Base-by-base conservation (phyloP, 2,329 filamentous ascomycete species). In the Orbilia brochopaga region DNA sequence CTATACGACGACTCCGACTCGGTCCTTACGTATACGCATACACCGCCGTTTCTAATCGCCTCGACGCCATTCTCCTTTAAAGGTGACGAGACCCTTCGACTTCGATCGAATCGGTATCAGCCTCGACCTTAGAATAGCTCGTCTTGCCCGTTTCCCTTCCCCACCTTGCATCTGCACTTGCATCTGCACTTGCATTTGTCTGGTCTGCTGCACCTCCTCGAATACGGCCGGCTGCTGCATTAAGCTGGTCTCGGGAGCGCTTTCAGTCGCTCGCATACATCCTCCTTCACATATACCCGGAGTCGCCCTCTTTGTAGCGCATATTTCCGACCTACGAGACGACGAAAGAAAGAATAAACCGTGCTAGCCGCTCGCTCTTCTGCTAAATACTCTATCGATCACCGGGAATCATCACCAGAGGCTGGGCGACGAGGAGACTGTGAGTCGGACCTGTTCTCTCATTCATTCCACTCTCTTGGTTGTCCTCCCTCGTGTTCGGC, bases 81-180 rank as follows among this genome's bases (percentile, higher is more conserved):
- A n/a, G n/a, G n/a, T 8, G 27, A 32, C 27, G 27, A 32, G 27
- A 32, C 8, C 27, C 27, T 4, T 32, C 27, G 8, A 3, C 27
- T 32, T 32, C 27, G 27, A 32, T 4, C 27, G 27, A 32, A 42
- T 13, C 37, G 37, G 7, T 13, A 42, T 42, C 37, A 42, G 37
- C 37, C 37, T 42, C 15, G 15, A 13, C 37, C 37, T 15, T 15
- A 42, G 11, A 42, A 42, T 42, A 42, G 37, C 37, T 42, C 37
- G 13, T 42, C 4, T 32, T 32, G 27, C 27, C 27, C 8, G 27
- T 32, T 32, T 66, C 74, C 62, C 53, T 61, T 61, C 70, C 67
- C 63, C 62, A 55, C 55, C 62, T 48, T 52, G 61, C 54, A 64
- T 60, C 61, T 63, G 60, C 46, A 50, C 27, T 32, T 32, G 27